Percentiles rank a stretch among this genome's conserved stretches.
Conservation (phyloP, 495 filamentous ascomycete genomes). For the Oidiodendron maius region DNA sequence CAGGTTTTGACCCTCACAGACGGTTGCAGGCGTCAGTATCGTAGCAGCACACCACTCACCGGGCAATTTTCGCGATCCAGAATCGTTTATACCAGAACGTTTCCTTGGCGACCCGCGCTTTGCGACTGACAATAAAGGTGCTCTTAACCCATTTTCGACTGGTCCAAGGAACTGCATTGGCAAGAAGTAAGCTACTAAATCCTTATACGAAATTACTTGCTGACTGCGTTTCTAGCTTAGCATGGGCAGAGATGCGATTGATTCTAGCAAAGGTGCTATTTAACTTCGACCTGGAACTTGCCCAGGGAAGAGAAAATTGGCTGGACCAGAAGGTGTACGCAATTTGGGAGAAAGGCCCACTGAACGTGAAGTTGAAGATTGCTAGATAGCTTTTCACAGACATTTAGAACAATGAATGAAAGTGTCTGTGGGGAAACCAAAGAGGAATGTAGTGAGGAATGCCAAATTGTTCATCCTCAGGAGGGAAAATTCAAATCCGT, state of each 20-base stretch:
- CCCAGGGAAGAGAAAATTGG: constrained; percentile 1
- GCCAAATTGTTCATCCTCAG: too few species aligned
- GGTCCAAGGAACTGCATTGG: constrained; percentile 44
- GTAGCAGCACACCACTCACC: constrained; percentile 6
- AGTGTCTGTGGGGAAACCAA: too few species aligned
- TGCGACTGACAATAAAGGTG: constrained; percentile 20
- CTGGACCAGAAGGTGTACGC: constrained; percentile 1
- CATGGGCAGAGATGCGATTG: constrained; percentile 46
- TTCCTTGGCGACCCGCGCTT: constrained; percentile 5
- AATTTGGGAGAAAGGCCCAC: constrained; percentile 34
- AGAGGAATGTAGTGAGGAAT: too few species aligned
- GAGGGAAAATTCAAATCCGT: too few species aligned
- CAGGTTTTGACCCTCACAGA: constrained; percentile 14
- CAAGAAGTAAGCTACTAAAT: constrained; percentile 26
- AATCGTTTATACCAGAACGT: constrained; percentile 27
- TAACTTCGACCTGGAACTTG: constrained; percentile 40
- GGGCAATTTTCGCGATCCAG: constrained; percentile 30
- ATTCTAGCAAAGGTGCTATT: constrained; percentile 45
- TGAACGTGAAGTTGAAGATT: constrained; percentile 10
- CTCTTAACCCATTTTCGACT: constrained; percentile 37
- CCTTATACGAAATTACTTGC: background rate
- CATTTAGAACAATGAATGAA: too few species aligned
- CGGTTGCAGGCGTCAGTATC: background rate
- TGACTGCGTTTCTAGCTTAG: constrained; percentile 27
- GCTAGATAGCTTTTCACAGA: background rate